phyloP scores from a whole-genome alignment of 2,329 filamentous ascomycete genomes.

The Phialophora tarda region DNA sequence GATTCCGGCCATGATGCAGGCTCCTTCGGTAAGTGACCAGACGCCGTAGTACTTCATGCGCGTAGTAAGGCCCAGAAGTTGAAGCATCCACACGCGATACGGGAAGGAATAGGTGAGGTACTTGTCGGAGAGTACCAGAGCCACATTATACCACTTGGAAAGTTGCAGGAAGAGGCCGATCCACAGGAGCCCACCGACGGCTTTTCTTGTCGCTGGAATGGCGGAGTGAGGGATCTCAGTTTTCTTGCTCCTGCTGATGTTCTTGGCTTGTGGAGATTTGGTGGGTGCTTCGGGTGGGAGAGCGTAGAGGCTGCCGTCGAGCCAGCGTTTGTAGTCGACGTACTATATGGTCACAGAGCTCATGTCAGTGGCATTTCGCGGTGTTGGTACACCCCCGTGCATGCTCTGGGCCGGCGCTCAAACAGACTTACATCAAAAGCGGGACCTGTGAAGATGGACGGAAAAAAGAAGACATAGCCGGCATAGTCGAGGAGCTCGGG shows the following conservation, averaged over 20 bases:
- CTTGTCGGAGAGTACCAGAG: slow-evolving; percentile 67
- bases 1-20: slow-evolving; percentile 90
- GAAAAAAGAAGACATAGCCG: slow-evolving; percentile 95
- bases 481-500: slow-evolving; percentile 80
- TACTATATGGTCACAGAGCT: slow-evolving; percentile 55
- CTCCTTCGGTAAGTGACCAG: slow-evolving; percentile 90
- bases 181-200: slow-evolving; percentile 74
- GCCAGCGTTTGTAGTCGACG: slow-evolving; percentile 87
- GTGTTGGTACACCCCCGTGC: background rate
- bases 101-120: slow-evolving; percentile 72
- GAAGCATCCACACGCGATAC: slow-evolving; percentile 75
- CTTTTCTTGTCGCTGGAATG: slow-evolving; percentile 80
- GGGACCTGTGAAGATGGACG: slow-evolving; percentile 83
- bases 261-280: background rate
- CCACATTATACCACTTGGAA: slow-evolving; percentile 67
- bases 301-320: slow-evolving; percentile 94
- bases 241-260: slow-evolving; percentile 62
- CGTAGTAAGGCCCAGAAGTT: slow-evolving; percentile 81
- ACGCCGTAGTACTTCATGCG: slow-evolving; percentile 96
- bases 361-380: background rate
- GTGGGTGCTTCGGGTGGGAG: slow-evolving; percentile 64
- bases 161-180: slow-evolving; percentile 78
- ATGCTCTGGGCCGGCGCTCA: background rate
- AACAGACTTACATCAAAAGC: slow-evolving; percentile 70
- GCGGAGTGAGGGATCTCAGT: slow-evolving; percentile 90